phyloP scores from a whole-genome alignment of 768 basidiomycete genomes.

The Xerocomellus dryophilus region DNA sequence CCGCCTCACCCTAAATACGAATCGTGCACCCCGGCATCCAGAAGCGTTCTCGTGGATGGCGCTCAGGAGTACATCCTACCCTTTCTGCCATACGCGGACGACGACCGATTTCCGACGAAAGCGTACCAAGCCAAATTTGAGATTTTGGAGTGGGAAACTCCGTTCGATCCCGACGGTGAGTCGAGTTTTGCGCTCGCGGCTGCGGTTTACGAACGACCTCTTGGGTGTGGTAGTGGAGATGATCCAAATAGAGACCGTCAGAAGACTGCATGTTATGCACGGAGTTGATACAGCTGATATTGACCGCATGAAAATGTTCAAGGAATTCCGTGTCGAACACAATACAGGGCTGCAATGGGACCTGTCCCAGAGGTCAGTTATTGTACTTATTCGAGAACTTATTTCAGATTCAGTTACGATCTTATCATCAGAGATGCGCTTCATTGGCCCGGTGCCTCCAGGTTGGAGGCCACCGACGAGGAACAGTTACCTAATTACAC shows the following conservation, averaged over 20 bases:
- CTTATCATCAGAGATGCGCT: slow-evolving; percentile 35
- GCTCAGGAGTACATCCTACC: not conserved
- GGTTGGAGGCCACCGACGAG: not conserved
- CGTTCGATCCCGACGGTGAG: slow-evolving; percentile 52
- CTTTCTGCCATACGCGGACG: slow-evolving; percentile 51
- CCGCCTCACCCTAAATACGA: slow-evolving; percentile 38
- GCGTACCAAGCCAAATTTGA: slow-evolving; percentile 31
- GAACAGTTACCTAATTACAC: slow-evolving; percentile 4
- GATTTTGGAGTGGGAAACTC: slow-evolving; percentile 35
- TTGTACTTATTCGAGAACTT: not conserved
- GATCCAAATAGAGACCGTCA: slow-evolving; percentile 45
- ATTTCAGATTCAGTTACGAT: not conserved
- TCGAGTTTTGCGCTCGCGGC: not conserved
- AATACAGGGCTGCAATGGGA: slow-evolving; percentile 44
- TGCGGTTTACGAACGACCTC: no score
- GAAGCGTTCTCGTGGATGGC: slow-evolving; percentile 25
- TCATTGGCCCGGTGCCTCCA: slow-evolving; percentile 34
- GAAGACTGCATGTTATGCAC: slow-evolving; percentile 35
- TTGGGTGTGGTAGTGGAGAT: slow-evolving; percentile 40
- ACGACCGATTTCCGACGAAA: slow-evolving; percentile 34
- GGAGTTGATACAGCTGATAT: slow-evolving; percentile 36
- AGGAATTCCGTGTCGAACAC: slow-evolving; percentile 19
- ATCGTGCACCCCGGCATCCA: slow-evolving; percentile 43
- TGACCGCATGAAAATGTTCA: slow-evolving; percentile 32
- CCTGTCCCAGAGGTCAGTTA: slow-evolving; percentile 39